phyloP scores from a whole-genome alignment of 1,284 basidiomycete genomes.

The Bjerkandera adusta region DNA sequence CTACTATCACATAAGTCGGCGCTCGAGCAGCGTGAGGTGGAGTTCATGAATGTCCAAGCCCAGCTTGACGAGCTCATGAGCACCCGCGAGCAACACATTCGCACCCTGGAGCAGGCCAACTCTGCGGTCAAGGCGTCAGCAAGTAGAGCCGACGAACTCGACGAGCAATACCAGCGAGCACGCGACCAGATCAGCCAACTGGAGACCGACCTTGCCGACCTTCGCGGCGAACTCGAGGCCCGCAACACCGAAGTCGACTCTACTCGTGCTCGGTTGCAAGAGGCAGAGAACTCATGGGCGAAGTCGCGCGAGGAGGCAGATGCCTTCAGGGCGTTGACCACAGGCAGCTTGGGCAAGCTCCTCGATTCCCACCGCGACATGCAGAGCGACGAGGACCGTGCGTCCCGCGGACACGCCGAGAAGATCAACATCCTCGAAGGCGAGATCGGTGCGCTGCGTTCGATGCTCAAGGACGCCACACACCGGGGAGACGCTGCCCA shows the following conservation, averaged over 20 bases:
- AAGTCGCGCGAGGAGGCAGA: conserved; percentile 91
- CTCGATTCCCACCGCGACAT: conserved; percentile 82
- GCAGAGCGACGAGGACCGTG: conserved; percentile 75
- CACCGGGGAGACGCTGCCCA: conserved; percentile 71
- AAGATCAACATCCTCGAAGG: conserved; percentile 79
- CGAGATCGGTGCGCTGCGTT: conserved; percentile 71
- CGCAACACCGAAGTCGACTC: conserved; percentile 71
- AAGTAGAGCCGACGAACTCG: conserved; percentile 79
- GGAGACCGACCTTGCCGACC: conserved; percentile 74
- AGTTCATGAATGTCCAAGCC: conserved; percentile 62
- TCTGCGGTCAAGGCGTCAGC: conserved; percentile 76
- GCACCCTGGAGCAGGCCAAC: conserved; percentile 84
- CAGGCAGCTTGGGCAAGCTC: conserved; percentile 80
- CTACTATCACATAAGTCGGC: conserved; percentile 76
- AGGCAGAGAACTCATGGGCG: conserved; percentile 84
- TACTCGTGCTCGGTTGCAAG: conserved; percentile 60
- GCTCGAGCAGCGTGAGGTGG: conserved; percentile 78
- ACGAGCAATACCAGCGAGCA: conserved; percentile 69
- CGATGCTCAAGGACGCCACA: conserved; percentile 77
- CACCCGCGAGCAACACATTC: conserved; percentile 80
- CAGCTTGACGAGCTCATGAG: conserved; percentile 72
- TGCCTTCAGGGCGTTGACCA: conserved; percentile 79
- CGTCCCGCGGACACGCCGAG: conserved; percentile 72
- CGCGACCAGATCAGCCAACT: conserved; percentile 66
- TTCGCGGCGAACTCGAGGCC: conserved; percentile 76